phyloP scores from a whole-genome alignment of 208 protist genomes.

The Trypanosoma grayi region DNA sequence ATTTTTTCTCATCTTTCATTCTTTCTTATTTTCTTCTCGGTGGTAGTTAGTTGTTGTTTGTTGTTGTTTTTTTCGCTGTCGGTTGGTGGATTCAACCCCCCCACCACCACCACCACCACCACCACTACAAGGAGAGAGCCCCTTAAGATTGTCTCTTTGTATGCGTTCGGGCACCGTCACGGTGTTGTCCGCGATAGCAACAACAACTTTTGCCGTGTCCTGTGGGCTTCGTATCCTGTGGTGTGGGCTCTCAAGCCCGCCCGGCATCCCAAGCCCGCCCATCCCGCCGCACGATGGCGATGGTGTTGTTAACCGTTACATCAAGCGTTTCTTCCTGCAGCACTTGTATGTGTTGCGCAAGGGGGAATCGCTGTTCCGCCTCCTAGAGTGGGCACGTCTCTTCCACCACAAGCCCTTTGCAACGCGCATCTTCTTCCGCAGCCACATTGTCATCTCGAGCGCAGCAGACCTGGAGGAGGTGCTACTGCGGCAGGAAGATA shows the following conservation, averaged over 20 bases:
- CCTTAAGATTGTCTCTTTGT: not conserved
- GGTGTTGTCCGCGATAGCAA: not conserved
- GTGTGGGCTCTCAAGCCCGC: constrained; percentile 24
- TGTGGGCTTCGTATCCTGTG: constrained; percentile 22
- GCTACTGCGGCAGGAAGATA: constrained; percentile 36
- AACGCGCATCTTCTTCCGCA: constrained; percentile 52
- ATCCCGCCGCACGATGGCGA: constrained; percentile 38
- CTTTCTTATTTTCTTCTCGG: no score
- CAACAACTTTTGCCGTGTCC: constrained; percentile 18
- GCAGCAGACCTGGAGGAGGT: constrained; percentile 48
- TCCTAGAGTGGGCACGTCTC: constrained; percentile 37
- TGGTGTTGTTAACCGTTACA: constrained; percentile 28
- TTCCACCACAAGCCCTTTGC: constrained; percentile 50
- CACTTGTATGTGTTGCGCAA: constrained; percentile 57
- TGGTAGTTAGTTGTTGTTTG: no score
- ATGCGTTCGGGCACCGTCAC: constrained; percentile 11
- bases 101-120: no score
- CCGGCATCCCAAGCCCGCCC: constrained; percentile 37
- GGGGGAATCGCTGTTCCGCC: constrained; percentile 37
- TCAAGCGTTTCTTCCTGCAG: constrained; percentile 47
- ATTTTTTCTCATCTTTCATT: constrained; percentile 20
- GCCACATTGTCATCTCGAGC: constrained; percentile 49
- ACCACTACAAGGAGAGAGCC: no score
- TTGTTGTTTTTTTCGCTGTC: no score
- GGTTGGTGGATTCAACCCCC: no score